phyloP scores from a whole-genome alignment of 495 filamentous ascomycete species.

The Daldinia childiae region DNA sequence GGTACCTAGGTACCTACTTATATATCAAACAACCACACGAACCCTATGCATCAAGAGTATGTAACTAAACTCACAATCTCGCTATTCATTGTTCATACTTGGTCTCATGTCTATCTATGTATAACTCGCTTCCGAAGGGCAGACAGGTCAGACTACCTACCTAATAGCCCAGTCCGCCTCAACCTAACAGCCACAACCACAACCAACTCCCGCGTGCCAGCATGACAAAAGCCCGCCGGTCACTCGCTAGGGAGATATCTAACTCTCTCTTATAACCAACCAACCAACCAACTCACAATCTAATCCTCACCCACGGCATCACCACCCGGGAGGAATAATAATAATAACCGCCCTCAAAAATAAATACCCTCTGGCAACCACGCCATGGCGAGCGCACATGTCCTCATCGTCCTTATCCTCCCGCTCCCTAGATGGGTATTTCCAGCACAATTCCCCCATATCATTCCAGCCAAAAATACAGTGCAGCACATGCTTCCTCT shows the following conservation, averaged over 20 bases:
- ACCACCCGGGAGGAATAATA: background rate
- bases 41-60: background rate
- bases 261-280: background rate
- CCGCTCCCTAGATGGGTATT: slow-evolving; percentile 29
- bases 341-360: background rate
- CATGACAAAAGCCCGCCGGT: background rate
- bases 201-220: background rate
- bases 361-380: background rate
- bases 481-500: background rate
- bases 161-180: background rate
- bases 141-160: too few species aligned
- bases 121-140: background rate
- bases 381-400: background rate
- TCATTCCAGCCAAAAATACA: background rate
- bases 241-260: background rate
- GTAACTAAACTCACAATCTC: background rate
- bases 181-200: background rate
- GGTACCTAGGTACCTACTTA: too few species aligned
- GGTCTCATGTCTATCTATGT: background rate
- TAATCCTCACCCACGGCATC: background rate
- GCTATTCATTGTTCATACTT: background rate
- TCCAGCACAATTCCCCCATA: slow-evolving; percentile 12
- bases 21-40: background rate
- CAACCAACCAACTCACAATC: background rate
- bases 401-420: background rate